Percentiles rank a stretch among this genome's conserved stretches.
Evolutionary conservation across 805 yeast species (phyloP).

Genomic region (Cyberlindnera maclurae): DNA sequence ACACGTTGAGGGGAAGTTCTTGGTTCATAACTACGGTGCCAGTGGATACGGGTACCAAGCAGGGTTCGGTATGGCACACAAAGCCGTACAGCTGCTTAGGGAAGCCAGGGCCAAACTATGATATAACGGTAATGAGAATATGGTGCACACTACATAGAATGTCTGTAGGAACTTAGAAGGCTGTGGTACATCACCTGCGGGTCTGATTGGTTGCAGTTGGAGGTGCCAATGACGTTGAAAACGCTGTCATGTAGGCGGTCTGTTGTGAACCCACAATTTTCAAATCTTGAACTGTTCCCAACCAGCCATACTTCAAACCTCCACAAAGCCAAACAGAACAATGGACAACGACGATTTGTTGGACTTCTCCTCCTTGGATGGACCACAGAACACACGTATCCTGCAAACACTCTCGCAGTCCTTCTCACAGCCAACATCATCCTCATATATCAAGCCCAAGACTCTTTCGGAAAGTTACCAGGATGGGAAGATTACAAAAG

Average conservation of each 20-base stretch:
- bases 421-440: conserved; percentile 9
- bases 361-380: conserved; percentile 17
- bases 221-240: too few relatives aligned
- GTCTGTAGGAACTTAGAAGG: neutral
- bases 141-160: too few relatives aligned
- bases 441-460: conserved; percentile 20
- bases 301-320: too few relatives aligned
- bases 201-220: conserved; percentile 7
- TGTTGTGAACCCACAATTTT: too few relatives aligned
- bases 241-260: too few relatives aligned
- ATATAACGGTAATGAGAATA: neutral
- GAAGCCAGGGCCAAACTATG: neutral
- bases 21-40: conserved; percentile 71
- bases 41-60: conserved; percentile 62
- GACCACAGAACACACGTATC: conserved; percentile 7
- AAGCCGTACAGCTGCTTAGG: conserved; percentile 33
- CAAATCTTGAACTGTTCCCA: too few relatives aligned
- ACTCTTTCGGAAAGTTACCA: conserved; percentile 18
- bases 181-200: conserved; percentile 9
- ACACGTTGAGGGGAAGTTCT: conserved; percentile 30
- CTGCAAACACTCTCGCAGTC: neutral
- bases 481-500: conserved; percentile 18
- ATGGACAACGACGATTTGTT: conserved; percentile 16
- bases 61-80: conserved; percentile 52
- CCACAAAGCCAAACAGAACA: conserved; percentile 1